These are phyloP conservation scores for Licmophora abbreviata DNA, from an alignment of 108 stramenopile species.

Conservation along the genomic window DNA sequence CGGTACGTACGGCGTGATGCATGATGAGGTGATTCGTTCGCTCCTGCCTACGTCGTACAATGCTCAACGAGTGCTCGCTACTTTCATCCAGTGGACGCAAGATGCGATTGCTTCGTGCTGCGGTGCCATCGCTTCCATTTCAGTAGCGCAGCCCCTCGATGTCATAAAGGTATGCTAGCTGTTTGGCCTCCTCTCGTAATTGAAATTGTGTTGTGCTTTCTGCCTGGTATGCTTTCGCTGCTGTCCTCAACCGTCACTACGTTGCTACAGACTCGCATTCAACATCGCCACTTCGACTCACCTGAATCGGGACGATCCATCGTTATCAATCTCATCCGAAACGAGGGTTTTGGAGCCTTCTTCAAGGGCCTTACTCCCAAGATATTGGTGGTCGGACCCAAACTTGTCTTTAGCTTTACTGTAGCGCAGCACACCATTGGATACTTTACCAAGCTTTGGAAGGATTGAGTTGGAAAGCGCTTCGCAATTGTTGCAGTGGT, in stretches of 20 bases:
- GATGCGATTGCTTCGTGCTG: conserved; percentile 42
- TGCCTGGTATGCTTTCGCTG: neutral
- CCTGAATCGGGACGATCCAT: conserved; percentile 58
- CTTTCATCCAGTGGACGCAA: too few species aligned
- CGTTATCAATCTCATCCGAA: conserved; percentile 44
- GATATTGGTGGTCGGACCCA: conserved; percentile 71
- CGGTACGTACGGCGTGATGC: too few species aligned
- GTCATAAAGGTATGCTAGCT: neutral
- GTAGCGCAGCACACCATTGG: conserved; percentile 70
- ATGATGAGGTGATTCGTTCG: too few species aligned
- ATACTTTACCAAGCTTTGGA: conserved; percentile 41
- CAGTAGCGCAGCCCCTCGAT: neutral
- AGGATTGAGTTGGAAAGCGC: too few species aligned
- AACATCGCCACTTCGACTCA: conserved; percentile 63
- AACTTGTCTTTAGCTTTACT: conserved; percentile 75
- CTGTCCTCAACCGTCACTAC: neutral
- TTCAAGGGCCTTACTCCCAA: conserved; percentile 79
- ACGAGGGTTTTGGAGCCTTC: conserved; percentile 57
- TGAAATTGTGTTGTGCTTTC: neutral
- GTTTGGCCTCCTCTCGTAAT: too few species aligned
- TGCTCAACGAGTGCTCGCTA: too few species aligned
- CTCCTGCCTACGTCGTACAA: too few species aligned
- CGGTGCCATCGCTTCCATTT: conserved; percentile 48
- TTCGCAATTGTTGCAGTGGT: too few species aligned
- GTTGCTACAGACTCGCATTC: conserved; percentile 45